phyloP scores from a whole-genome alignment of 805 yeast species.

The Metschnikowia gelsemii region DNA sequence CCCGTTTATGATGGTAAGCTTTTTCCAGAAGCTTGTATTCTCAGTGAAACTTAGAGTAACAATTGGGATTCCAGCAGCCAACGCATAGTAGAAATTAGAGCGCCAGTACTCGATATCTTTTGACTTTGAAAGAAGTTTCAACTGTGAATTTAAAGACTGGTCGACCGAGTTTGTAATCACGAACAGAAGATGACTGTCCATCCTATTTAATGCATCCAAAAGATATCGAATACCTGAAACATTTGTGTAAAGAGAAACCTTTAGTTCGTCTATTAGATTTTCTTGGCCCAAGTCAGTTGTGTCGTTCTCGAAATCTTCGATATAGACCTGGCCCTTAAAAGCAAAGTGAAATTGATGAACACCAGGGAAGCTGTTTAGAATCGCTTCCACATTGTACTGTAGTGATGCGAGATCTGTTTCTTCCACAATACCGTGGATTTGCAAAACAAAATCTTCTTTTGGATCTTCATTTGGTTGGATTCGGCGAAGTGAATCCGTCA shows the following conservation, averaged over 20 bases:
- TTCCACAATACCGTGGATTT: slow-evolving; percentile 33
- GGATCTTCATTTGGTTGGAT: slow-evolving; percentile 1
- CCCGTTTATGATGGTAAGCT: slow-evolving; percentile 51
- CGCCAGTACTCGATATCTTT: slow-evolving; percentile 77
- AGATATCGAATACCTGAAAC: slow-evolving; percentile 63
- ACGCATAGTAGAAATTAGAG: slow-evolving; percentile 49
- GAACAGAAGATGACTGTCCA: slow-evolving; percentile 58
- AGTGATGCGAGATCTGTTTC: slow-evolving; percentile 28
- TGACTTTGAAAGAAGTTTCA: slow-evolving; percentile 62
- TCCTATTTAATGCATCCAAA: slow-evolving; percentile 41
- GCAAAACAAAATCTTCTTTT: slow-evolving; percentile 32
- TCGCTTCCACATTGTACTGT: slow-evolving; percentile 43
- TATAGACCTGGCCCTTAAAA: slow-evolving; percentile 21
- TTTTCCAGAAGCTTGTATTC: slow-evolving; percentile 32
- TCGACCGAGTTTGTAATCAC: slow-evolving; percentile 48
- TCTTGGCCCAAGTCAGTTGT: slow-evolving; percentile 16
- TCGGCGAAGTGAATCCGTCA: slow-evolving; percentile 8
- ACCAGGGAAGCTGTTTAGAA: slow-evolving; percentile 33
- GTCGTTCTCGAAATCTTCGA: slow-evolving; percentile 19
- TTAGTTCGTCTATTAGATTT: slow-evolving; percentile 34
- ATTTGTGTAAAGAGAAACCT: slow-evolving; percentile 50
- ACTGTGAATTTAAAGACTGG: slow-evolving; percentile 57
- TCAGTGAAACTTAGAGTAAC: slow-evolving; percentile 49
- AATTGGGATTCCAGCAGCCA: slow-evolving; percentile 63
- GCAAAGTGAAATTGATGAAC: slow-evolving; percentile 27